Percentiles rank a stretch among this genome's conserved stretches.
Conservation (phyloP, 1,139 yeast species). For the Diutina pseudorugosa region DNA sequence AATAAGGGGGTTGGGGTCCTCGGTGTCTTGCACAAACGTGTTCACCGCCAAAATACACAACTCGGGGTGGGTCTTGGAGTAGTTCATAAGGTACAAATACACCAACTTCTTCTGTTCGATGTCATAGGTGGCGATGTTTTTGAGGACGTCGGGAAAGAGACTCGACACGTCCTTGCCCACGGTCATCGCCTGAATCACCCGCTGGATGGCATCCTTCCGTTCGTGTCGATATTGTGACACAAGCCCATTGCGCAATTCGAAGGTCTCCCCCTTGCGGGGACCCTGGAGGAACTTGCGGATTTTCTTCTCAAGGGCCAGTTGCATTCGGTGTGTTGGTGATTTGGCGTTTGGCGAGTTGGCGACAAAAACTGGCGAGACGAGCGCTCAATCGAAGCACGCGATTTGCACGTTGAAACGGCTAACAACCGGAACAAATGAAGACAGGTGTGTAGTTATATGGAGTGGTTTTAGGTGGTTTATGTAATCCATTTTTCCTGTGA, state of each 20-base stretch:
- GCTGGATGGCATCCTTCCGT: conserved; percentile 89
- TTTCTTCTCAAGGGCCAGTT: conserved; percentile 31
- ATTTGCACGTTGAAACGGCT: background rate
- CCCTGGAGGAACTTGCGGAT: conserved; percentile 33
- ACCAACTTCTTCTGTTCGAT: conserved; percentile 94
- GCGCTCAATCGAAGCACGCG: background rate
- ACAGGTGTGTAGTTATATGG: too few species aligned
- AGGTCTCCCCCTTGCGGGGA: conserved; percentile 61
- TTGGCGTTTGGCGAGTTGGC: background rate
- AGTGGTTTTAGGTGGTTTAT: too few species aligned
- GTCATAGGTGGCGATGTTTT: conserved; percentile 95
- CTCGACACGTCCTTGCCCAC: conserved; percentile 96
- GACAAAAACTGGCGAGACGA: background rate
- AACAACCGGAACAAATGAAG: too few species aligned
- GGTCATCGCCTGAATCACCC: conserved; percentile 98
- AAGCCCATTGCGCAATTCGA: conserved; percentile 77
- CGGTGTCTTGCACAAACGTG: conserved; percentile 93
- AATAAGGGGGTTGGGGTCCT: conserved; percentile 92
- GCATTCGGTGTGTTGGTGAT: background rate
- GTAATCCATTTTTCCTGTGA: too few species aligned
- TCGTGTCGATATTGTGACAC: conserved; percentile 93
- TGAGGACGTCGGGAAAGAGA: conserved; percentile 88
- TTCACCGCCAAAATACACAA: conserved; percentile 92
- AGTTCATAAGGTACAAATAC: conserved; percentile 89
- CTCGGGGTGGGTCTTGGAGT: conserved; percentile 94